Percentiles rank a stretch among this genome's conserved stretches.
Evolutionary conservation across 805 yeast species (phyloP).

Genomic region (Limtongozyma cylindracea): DNA sequence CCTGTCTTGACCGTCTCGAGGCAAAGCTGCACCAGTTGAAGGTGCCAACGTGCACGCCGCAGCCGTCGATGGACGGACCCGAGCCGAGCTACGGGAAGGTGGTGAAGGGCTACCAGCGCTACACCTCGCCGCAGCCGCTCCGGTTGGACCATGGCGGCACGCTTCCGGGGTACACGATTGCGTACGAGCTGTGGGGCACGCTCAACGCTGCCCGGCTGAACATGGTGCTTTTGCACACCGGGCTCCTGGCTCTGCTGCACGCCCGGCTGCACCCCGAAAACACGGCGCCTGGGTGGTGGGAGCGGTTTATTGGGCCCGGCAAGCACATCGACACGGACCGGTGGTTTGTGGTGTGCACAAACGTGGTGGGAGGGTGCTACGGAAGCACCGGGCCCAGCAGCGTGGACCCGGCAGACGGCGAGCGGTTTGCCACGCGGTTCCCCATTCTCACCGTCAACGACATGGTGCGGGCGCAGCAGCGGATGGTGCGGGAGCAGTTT

Average conservation of each 20-base stretch:
- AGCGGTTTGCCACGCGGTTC: slow-evolving; percentile 63
- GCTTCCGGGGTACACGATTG: slow-evolving; percentile 53
- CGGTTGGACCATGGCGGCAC: slow-evolving; percentile 64
- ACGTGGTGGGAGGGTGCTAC: slow-evolving; percentile 84
- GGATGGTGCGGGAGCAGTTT: slow-evolving; percentile 34
- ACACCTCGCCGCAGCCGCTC: slow-evolving; percentile 26
- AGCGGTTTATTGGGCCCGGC: slow-evolving; percentile 72
- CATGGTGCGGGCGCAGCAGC: slow-evolving; percentile 75
- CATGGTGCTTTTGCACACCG: slow-evolving; percentile 68
- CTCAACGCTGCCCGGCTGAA: slow-evolving; percentile 39
- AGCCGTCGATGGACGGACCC: slow-evolving; percentile 39
- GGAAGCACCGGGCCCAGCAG: slow-evolving; percentile 90
- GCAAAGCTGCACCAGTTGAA: slow-evolving; percentile 15
- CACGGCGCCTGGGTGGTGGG: slow-evolving; percentile 84
- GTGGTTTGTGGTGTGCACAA: slow-evolving; percentile 69
- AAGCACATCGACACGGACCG: slow-evolving; percentile 56
- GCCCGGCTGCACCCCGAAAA: slow-evolving; percentile 62
- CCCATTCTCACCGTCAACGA: slow-evolving; percentile 73
- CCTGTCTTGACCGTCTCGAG: slow-evolving; percentile 65
- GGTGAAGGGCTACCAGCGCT: slow-evolving; percentile 38
- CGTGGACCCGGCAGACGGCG: slow-evolving; percentile 36
- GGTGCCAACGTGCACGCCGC: neutral
- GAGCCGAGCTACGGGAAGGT: slow-evolving; percentile 67
- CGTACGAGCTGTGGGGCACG: slow-evolving; percentile 82
- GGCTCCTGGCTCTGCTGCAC: slow-evolving; percentile 82